Evolutionary conservation across 2,329 filamentous ascomycete species (phyloP).

Genomic region (Cercospora canescens): DNA sequence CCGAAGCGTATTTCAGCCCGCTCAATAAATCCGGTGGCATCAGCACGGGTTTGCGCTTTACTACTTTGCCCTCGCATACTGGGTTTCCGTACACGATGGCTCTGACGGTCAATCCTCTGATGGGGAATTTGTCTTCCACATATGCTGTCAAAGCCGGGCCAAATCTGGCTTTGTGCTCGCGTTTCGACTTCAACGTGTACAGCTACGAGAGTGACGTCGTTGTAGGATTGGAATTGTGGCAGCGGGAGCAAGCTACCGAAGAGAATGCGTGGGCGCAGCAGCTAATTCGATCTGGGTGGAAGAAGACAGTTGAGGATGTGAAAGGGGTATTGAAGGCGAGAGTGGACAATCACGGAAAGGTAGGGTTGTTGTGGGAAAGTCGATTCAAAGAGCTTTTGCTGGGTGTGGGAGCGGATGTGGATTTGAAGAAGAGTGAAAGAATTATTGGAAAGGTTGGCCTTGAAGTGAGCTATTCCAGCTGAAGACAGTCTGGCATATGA

Average conservation of each 20-base stretch:
- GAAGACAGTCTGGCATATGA: background rate
- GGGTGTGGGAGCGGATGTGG: constrained; percentile 83
- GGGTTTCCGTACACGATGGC: constrained; percentile 94
- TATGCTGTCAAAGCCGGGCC: constrained; percentile 88
- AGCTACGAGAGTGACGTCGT: constrained; percentile 96
- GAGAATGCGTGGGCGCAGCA: constrained; percentile 48
- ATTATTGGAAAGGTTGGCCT: constrained; percentile 75
- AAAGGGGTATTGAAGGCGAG: constrained; percentile 87
- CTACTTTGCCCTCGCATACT: constrained; percentile 75
- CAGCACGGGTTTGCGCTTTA: constrained; percentile 84
- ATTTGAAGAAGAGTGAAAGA: constrained; percentile 72
- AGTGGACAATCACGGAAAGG: constrained; percentile 82
- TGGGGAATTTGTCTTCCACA: constrained; percentile 87
- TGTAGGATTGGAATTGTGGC: constrained; percentile 87
- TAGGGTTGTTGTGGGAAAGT: constrained; percentile 90
- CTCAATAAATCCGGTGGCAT: constrained; percentile 92
- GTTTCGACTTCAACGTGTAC: constrained; percentile 97
- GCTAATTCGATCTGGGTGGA: constrained; percentile 45
- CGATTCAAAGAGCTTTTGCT: constrained; percentile 90
- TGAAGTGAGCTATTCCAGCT: constrained; percentile 74
- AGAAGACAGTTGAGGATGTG: constrained; percentile 60
- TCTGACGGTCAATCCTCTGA: constrained; percentile 87
- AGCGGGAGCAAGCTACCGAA: constrained; percentile 46
- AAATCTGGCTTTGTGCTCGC: constrained; percentile 80
- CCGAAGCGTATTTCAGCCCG: constrained; percentile 92